Base-by-base conservation (phyloP, 441 rosid species). In the Hura crepitans region DNA sequence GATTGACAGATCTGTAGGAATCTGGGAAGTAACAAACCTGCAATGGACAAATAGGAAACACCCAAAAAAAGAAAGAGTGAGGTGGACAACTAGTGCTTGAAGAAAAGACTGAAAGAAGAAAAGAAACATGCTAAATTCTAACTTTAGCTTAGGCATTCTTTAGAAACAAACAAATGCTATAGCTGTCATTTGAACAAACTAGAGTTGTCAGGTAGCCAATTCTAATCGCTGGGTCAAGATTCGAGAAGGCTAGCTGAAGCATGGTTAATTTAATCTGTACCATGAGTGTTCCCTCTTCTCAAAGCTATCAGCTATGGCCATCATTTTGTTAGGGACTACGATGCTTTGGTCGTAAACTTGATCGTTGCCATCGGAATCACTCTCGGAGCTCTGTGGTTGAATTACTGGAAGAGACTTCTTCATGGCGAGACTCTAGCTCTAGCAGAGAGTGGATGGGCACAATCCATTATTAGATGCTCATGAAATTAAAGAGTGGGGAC, bases 11-110 rank as follows among this genome's bases (percentile, higher is more conserved):
- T 90, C 97, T 50, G 87, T 79, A 35, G 90, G 91, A 45, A 86
- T 82, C 69, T 82, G 89, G 75, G 88, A 79, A 63, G 77, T 78
- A 56, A 82, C 85, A 65, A 77, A 83, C 89, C 98, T 90, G 85
- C 82, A 74, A 35, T 4, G 1, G 7, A 18, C 55, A 18, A 70
- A 66, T 25, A 54, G 2, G 28, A 12, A 49, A 30, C 23, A 62
- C 33, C 33, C 2, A 14, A 46, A 13, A 57, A 4, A 14, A 46
- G 13, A 57, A 23, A 55, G 23, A 63, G 39, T 18, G 13, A 13
- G 53, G 46, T 43, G 30, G 27, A 58, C 4, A 42, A n/a, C 1
- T 50, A 51, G 49, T 65, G 25, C 68, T 60, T 50, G 27, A 50
- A 62, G 59, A 62, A 60, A 75, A 13, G 23, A 43, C 4, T 28